phyloP scores from a whole-genome alignment of 306 rosid genomes.

The Luffa aegyptiaca region DNA sequence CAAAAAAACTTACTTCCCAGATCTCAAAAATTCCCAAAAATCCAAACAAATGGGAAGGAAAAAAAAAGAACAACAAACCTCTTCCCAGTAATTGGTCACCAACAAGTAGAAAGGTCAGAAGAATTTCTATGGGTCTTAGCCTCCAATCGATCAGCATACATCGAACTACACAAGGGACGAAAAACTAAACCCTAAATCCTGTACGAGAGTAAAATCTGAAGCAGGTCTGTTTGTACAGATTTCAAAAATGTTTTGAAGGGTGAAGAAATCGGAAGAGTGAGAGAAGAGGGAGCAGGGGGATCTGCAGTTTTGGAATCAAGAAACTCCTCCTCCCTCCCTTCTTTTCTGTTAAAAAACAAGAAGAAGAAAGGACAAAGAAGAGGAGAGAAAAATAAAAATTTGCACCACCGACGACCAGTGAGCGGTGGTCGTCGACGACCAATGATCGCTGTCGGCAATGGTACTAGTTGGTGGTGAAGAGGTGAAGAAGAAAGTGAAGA shows the following conservation, averaged over 20 bases:
- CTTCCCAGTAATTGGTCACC: constrained; percentile 59
- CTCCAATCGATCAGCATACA: constrained; percentile 94
- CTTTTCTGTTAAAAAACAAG: no score
- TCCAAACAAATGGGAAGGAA: neutral
- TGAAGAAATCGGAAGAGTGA: neutral
- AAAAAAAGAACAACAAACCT: constrained; percentile 38
- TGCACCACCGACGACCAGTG: no score
- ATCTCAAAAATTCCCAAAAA: neutral
- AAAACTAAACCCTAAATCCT: neutral
- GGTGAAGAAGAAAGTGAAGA: no score
- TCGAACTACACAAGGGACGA: constrained; percentile 4
- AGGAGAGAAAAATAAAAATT: no score
- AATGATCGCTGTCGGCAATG: no score
- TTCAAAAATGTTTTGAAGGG: neutral
- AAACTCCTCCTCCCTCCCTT: no score
- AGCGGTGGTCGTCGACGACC: no score
- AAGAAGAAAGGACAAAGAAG: no score
- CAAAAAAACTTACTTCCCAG: neutral
- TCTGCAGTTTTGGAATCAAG: neutral
- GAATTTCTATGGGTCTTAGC: constrained; percentile 43
- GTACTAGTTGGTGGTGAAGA: no score
- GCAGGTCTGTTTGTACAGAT: neutral
- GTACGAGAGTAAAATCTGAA: neutral
- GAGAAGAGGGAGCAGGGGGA: neutral
- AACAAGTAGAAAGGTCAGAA: constrained; percentile 30